Base-by-base conservation (phyloP, 306 rosid genomes). In the Prunus armeniaca region DNA sequence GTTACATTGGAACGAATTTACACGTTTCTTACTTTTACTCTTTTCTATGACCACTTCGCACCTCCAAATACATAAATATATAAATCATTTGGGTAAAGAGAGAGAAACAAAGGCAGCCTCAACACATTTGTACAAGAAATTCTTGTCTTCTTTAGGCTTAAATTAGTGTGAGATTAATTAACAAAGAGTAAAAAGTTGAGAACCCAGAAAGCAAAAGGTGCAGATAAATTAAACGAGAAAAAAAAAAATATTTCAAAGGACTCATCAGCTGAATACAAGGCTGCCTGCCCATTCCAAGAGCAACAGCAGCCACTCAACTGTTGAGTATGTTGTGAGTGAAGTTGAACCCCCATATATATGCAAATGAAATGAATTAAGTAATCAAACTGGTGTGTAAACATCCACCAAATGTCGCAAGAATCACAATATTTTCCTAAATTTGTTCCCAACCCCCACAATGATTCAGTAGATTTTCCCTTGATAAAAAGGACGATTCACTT, bases 401-500 rank as follows among this genome's bases (percentile, higher is more conserved):
- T 74, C 54, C 30, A 67, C 75, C 73, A 62, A 74, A 18, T 24
- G 28, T 49, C 62, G 73, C 80, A 70, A 82, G 81, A 83, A 76
- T 71, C 78, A 79, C 79, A 81, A 71, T 67, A 56, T 14, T 28
- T 46, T 11, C 38, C 11, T 12, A 15, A 32, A 18, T 51, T 13
- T 66, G 43, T 46, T 38, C 50, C 76, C 78, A 67, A 68, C 69
- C 82, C 86, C 81, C 87, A 81, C 89, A 80, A 80, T 82, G 77
- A 65, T 73, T 61, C 43, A 47, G 69, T 69, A 73, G 54, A 61
- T 11, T 61, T 81, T 72, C 74, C 67, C 69, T 45, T 57, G 52
- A 46, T 49, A 41, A 79, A 58, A 67, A 76, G 65, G 71, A 69
- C 50, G 58, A 70, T 55, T 67, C 41, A 43, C 73, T 78, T 62